A percentile compares a stretch with the other conserved stretches of the same genome.
Conservation (phyloP, 139 green algal species). For the Coelastrella sp. region DNA sequence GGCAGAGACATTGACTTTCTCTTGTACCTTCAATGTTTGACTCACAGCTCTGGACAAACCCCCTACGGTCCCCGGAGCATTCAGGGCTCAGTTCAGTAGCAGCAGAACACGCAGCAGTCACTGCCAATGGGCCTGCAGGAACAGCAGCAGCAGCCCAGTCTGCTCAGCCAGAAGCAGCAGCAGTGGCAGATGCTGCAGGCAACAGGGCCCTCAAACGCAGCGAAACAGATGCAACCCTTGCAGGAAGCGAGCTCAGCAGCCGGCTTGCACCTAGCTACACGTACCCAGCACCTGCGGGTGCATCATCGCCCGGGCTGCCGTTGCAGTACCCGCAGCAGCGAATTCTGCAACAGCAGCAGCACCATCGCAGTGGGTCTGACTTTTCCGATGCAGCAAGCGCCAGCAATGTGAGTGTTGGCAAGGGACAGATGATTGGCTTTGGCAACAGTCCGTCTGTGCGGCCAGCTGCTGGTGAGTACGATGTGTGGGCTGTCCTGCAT, state of each 20-base stretch:
- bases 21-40: neutral
- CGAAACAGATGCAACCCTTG: neutral
- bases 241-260: neutral
- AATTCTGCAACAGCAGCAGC: conserved; percentile 27
- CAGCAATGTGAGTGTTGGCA: conserved; percentile 21
- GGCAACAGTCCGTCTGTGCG: neutral
- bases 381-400: conserved; percentile 21
- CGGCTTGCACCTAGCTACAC: neutral
- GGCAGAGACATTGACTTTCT: no score
- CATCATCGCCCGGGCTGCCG: neutral
- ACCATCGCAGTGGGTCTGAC: neutral
- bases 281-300: neutral
- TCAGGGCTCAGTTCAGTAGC: neutral
- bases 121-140: neutral
- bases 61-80: neutral
- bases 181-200: neutral
- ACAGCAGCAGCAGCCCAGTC: neutral
- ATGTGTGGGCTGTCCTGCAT: no score
- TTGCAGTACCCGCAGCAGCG: conserved; percentile 27
- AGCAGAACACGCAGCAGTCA: neutral
- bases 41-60: conserved; percentile 32
- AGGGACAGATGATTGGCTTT: neutral
- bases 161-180: conserved; percentile 6
- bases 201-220: neutral
- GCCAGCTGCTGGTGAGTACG: neutral